Conservation (phyloP, 169 alveolate species). For the Plasmodium inui region DNA sequence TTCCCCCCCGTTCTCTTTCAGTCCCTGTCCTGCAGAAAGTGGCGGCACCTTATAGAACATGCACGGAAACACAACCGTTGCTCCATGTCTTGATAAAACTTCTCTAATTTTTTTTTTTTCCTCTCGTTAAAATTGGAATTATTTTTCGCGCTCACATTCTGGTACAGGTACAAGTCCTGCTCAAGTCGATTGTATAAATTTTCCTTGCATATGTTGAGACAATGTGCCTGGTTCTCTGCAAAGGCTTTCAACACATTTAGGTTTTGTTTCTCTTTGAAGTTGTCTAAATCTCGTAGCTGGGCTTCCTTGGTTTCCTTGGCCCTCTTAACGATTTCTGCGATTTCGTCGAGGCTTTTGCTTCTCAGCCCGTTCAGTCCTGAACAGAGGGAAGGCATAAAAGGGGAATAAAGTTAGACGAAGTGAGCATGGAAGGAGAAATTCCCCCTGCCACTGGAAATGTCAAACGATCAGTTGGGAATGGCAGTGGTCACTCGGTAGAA, state of each 20-base stretch:
- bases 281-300: neutral
- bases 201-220: slow-evolving; percentile 30
- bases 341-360: slow-evolving; percentile 40
- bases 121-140: slow-evolving; percentile 33
- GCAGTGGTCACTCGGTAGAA: neutral
- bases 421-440: neutral
- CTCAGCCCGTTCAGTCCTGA: slow-evolving; percentile 23
- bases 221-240: slow-evolving; percentile 39
- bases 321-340: slow-evolving; percentile 26
- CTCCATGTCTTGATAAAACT: slow-evolving; percentile 32
- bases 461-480: neutral
- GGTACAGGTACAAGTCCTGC: slow-evolving; percentile 25
- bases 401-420: neutral
- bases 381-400: neutral
- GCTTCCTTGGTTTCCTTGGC: slow-evolving; percentile 30
- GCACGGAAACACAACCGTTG: slow-evolving; percentile 29
- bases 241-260: slow-evolving; percentile 18
- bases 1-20: neutral
- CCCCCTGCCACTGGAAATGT: neutral
- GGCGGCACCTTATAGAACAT: slow-evolving; percentile 28
- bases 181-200: slow-evolving; percentile 43
- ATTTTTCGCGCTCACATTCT: slow-evolving; percentile 21
- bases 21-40: neutral
- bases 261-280: slow-evolving; percentile 15
- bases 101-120: slow-evolving; percentile 33